These are phyloP conservation scores for Arthrobotrys megalospora DNA, from an alignment of 2,329 filamentous ascomycete species.

Conservation along the genomic window DNA sequence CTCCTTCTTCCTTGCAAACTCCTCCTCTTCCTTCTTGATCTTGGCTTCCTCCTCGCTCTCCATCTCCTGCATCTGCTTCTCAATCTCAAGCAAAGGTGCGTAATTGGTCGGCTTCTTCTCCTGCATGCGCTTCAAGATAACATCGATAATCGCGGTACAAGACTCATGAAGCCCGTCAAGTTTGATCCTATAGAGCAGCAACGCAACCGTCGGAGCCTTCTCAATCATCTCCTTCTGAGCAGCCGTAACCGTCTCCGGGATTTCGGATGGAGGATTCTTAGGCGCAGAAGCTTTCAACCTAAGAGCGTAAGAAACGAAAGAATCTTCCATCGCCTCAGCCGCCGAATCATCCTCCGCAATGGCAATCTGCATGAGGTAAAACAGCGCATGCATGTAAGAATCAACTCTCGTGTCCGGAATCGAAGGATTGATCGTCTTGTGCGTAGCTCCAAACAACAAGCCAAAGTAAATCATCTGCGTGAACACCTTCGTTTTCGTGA, in stretches of 20 bases:
- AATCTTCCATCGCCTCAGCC: slow-evolving; percentile 73
- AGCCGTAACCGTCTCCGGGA: slow-evolving; percentile 14
- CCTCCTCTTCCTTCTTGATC: slow-evolving; percentile 79
- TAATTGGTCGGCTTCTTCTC: slow-evolving; percentile 84
- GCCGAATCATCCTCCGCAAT: slow-evolving; percentile 80
- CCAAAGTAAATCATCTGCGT: slow-evolving; percentile 91
- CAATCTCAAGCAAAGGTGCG: slow-evolving; percentile 75
- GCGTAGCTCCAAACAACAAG: slow-evolving; percentile 83
- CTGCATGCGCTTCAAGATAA: slow-evolving; percentile 87
- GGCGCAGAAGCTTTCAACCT: slow-evolving; percentile 27
- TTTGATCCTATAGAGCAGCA: slow-evolving; percentile 70
- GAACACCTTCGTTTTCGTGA: slow-evolving; percentile 88
- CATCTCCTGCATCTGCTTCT: slow-evolving; percentile 76
- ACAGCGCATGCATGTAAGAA: slow-evolving; percentile 88
- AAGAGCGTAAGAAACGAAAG: slow-evolving; percentile 81
- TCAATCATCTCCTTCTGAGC: slow-evolving; percentile 72
- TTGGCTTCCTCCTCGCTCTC: slow-evolving; percentile 80
- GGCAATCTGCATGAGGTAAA: slow-evolving; percentile 89
- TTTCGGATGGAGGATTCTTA: slow-evolving; percentile 15
- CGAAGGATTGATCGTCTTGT: slow-evolving; percentile 77
- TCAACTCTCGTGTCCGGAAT: slow-evolving; percentile 88
- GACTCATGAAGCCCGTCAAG: slow-evolving; percentile 84
- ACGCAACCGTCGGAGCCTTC: slow-evolving; percentile 76
- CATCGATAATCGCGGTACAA: slow-evolving; percentile 82
- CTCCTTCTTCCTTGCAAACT: slow-evolving; percentile 87